phyloP scores from a whole-genome alignment of 768 basidiomycete genomes.

The Russula abietina region DNA sequence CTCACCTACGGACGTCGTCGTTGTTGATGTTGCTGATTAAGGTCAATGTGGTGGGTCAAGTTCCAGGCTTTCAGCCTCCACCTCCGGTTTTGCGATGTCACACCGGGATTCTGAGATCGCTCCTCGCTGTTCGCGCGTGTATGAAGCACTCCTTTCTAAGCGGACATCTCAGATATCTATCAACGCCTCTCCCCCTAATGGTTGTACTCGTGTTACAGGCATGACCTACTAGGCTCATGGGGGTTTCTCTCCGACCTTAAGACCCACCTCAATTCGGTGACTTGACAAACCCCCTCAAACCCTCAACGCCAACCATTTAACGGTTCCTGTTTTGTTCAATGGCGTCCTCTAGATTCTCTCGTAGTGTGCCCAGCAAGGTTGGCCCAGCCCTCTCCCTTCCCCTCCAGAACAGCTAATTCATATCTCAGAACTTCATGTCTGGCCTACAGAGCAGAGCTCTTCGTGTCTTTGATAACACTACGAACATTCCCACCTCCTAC shows the following conservation, averaged over 20 bases:
- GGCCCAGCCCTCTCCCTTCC: background rate
- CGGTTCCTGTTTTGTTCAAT: background rate
- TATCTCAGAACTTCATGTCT: slow-evolving; percentile 22
- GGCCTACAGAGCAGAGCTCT: slow-evolving; percentile 16
- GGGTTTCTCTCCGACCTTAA: slow-evolving; percentile 17
- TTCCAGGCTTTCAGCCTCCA: slow-evolving; percentile 8
- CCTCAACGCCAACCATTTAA: slow-evolving; percentile 14
- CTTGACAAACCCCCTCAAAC: slow-evolving; percentile 11
- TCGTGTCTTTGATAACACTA: slow-evolving; percentile 21
- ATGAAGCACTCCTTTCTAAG: slow-evolving; percentile 17
- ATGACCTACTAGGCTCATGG: slow-evolving; percentile 16
- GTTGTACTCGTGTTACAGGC: slow-evolving; percentile 23
- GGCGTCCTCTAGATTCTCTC: slow-evolving; percentile 22
- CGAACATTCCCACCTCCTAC: slow-evolving; percentile 12
- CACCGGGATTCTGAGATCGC: slow-evolving; percentile 9
- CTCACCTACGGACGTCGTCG: background rate
- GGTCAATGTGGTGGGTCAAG: background rate
- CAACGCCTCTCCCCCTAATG: slow-evolving; percentile 15
- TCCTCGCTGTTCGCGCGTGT: slow-evolving; percentile 22
- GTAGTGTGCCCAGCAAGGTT: slow-evolving; percentile 24
- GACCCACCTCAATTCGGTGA: slow-evolving; percentile 10
- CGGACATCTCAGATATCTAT: slow-evolving; percentile 9
- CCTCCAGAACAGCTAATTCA: slow-evolving; percentile 4
- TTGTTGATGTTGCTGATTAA: too few species aligned
- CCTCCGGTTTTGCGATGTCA: slow-evolving; percentile 8